These are phyloP conservation scores for Alternaria rosae DNA, from an alignment of 2,329 filamentous ascomycete species.

Conservation along the genomic window DNA sequence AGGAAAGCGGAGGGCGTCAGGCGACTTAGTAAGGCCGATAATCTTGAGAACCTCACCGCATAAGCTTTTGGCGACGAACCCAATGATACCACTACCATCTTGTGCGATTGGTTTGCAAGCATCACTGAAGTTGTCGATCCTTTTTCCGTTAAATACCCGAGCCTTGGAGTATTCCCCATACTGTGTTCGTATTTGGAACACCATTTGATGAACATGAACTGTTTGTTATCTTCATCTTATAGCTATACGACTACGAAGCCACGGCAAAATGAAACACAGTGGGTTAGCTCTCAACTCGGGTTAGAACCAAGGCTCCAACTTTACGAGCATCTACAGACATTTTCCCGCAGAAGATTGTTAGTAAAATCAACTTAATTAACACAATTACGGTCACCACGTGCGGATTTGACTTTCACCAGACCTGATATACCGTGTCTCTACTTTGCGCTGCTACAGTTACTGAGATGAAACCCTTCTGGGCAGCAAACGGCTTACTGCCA, in stretches of 20 bases:
- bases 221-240: background rate
- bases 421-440: background rate
- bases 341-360: background rate
- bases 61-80: background rate
- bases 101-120: background rate
- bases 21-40: slow-evolving; percentile 30
- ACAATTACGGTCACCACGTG: too few species aligned
- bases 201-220: background rate
- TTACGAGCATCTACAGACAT: background rate
- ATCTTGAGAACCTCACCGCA: slow-evolving; percentile 22
- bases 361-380: background rate
- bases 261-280: background rate
- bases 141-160: background rate
- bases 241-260: background rate
- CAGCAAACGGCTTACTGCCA: background rate
- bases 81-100: background rate
- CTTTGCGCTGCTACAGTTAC: background rate
- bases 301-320: background rate
- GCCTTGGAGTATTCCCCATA: background rate
- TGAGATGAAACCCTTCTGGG: background rate
- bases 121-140: background rate
- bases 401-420: background rate
- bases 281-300: background rate
- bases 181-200: background rate
- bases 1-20: slow-evolving; percentile 29